phyloP scores from a whole-genome alignment of 495 filamentous ascomycete genomes.

The Podospora pseudocomata region DNA sequence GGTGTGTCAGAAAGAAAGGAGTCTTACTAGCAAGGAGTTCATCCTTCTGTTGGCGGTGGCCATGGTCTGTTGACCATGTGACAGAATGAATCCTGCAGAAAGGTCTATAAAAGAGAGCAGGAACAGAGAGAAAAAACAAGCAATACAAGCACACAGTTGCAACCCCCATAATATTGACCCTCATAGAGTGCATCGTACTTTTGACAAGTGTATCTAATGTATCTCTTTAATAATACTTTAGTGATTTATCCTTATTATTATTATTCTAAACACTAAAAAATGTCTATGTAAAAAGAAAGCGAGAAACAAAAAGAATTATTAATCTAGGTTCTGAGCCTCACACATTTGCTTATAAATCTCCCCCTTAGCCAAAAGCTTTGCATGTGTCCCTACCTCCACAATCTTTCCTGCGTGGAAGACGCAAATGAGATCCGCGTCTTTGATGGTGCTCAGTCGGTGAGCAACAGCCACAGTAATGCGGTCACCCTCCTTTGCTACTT shows the following conservation, averaged over 20 bases:
- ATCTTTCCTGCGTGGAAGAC: slow-evolving; percentile 48
- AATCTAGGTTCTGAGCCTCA: slow-evolving; percentile 32
- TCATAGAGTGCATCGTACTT: too few species aligned
- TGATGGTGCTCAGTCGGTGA: slow-evolving; percentile 53
- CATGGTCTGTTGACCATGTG: too few species aligned
- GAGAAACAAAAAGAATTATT: background rate
- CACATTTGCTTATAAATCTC: slow-evolving; percentile 45
- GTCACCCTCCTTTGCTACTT: slow-evolving; percentile 47
- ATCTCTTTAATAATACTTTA: too few species aligned
- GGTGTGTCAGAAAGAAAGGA: background rate
- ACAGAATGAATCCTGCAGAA: too few species aligned
- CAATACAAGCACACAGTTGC: too few species aligned
- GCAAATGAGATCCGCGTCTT: slow-evolving; percentile 52
- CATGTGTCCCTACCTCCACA: slow-evolving; percentile 49
- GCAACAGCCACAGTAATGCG: slow-evolving; percentile 72
- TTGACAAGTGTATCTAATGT: too few species aligned
- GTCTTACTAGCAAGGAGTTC: too few species aligned
- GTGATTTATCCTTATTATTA: background rate
- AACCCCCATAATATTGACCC: too few species aligned
- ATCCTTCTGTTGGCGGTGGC: too few species aligned
- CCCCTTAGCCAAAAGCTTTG: slow-evolving; percentile 39
- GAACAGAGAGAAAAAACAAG: too few species aligned
- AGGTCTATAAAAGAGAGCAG: too few species aligned
- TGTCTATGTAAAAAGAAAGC: background rate
- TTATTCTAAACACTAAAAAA: background rate